Conservation (phyloP, 345 rosid species). For the Odontarrhena argentea region DNA sequence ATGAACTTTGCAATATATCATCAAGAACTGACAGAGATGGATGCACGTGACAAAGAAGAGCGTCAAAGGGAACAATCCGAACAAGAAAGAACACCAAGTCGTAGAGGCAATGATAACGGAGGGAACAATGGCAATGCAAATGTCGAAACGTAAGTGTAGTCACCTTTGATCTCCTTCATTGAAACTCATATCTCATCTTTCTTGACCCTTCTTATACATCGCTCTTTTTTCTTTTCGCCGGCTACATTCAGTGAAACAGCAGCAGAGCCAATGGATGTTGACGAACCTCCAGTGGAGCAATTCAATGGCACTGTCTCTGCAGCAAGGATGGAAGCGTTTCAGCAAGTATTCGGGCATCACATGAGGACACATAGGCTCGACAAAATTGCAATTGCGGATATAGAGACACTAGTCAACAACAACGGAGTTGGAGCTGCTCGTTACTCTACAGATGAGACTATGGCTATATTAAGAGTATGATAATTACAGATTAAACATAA, state of each 20-base stretch:
- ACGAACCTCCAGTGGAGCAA: conserved; percentile 56
- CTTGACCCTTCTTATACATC: neutral
- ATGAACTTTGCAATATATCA: conserved; percentile 97
- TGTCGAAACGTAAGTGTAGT: conserved; percentile 50
- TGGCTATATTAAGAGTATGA: conserved; percentile 70
- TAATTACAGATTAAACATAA: neutral
- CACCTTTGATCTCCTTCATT: neutral
- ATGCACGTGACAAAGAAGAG: conserved; percentile 83
- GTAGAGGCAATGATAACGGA: conserved; percentile 29
- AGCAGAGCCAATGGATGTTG: conserved; percentile 81
- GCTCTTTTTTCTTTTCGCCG: neutral
- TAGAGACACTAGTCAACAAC: conserved; percentile 65
- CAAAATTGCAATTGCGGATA: conserved; percentile 64
- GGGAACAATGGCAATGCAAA: conserved; percentile 38
- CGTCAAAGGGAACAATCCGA: conserved; percentile 57
- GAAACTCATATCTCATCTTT: conserved; percentile 1
- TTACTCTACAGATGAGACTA: conserved; percentile 71
- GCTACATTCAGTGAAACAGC: conserved; percentile 43
- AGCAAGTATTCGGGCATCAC: conserved; percentile 72
- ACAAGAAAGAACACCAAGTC: conserved; percentile 56
- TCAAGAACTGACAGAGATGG: conserved; percentile 94
- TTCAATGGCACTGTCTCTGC: conserved; percentile 49
- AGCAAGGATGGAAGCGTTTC: conserved; percentile 78
- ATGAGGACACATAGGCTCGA: conserved; percentile 77
- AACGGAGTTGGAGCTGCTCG: conserved; percentile 50